phyloP scores from a whole-genome alignment of 2,329 filamentous ascomycete species.

The Cercospora sp. region DNA sequence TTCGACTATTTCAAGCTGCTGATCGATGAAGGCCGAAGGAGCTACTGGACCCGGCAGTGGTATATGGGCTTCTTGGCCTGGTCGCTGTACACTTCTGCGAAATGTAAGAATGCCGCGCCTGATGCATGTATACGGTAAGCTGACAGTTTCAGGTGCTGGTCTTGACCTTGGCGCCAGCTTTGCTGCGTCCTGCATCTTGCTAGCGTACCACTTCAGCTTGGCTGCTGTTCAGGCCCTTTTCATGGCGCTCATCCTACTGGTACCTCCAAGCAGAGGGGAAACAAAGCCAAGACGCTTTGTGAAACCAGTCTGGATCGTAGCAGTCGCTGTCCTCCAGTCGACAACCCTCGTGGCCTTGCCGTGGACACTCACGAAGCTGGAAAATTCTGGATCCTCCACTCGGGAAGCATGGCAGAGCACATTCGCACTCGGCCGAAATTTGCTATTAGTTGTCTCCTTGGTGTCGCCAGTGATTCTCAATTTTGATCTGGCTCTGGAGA shows the following conservation, averaged over 20 bases:
- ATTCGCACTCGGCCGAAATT: slow-evolving; percentile 3
- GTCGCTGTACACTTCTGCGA: slow-evolving; percentile 20
- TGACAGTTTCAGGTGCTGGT: slow-evolving; percentile 9
- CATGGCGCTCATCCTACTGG: slow-evolving; percentile 20
- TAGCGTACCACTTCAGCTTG: slow-evolving; percentile 23
- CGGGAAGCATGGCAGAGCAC: not conserved
- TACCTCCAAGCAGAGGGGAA: slow-evolving; percentile 2
- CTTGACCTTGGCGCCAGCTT: not conserved
- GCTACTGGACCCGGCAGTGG: slow-evolving; percentile 28
- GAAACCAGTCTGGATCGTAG: not conserved
- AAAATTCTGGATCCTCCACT: not conserved
- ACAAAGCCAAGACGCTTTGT: slow-evolving; percentile 2
- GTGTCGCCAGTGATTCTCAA: not conserved
- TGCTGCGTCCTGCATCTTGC: slow-evolving; percentile 17
- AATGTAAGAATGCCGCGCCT: slow-evolving; percentile 18
- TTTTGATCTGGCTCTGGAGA: not conserved
- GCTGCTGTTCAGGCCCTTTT: slow-evolving; percentile 23
- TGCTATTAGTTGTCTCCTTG: slow-evolving; percentile 7
- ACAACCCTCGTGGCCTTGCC: not conserved
- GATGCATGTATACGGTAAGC: not conserved
- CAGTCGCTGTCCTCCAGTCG: not conserved
- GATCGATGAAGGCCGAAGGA: slow-evolving; percentile 10
- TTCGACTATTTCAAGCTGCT: slow-evolving; percentile 25
- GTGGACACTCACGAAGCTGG: not conserved
- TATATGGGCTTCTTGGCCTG: slow-evolving; percentile 22